Evolutionary conservation across 108 stramenopile genomes (phyloP).

Genomic region (Licmophora abbreviata): DNA sequence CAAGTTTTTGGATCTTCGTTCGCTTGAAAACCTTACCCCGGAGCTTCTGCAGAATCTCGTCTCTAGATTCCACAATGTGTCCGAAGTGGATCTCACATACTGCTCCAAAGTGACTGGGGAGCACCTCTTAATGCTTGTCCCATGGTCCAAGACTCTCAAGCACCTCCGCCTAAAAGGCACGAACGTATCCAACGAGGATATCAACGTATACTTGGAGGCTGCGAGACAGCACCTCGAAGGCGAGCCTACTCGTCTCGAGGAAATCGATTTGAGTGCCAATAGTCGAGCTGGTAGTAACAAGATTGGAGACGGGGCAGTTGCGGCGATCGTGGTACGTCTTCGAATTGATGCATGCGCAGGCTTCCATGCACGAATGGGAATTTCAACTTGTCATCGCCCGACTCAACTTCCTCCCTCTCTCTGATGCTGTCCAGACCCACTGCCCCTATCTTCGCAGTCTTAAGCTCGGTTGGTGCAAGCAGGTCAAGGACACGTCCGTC

Average conservation of each 20-base stretch:
- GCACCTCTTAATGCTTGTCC: not conserved
- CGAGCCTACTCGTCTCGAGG: slow-evolving; percentile 1
- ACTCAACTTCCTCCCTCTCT: not conserved
- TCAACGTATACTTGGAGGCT: not conserved
- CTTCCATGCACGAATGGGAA: not conserved
- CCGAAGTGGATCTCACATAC: slow-evolving; percentile 2
- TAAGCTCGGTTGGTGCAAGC: slow-evolving; percentile 1
- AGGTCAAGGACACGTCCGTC: not conserved
- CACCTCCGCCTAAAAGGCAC: slow-evolving; percentile 1
- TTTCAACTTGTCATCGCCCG: not conserved
- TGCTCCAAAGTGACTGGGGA: not conserved
- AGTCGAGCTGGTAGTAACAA: not conserved
- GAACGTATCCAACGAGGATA: not conserved
- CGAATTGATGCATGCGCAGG: too few species aligned
- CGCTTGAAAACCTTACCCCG: not conserved
- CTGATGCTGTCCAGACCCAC: not conserved
- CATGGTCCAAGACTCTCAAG: not conserved
- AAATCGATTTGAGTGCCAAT: slow-evolving; percentile 4
- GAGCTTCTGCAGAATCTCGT: not conserved
- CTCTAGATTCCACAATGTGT: not conserved
- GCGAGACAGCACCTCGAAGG: not conserved
- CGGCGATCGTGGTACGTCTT: slow-evolving; percentile 1
- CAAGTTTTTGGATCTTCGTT: slow-evolving; percentile 3
- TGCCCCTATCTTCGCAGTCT: slow-evolving; percentile 4
- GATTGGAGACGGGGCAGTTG: not conserved